phyloP scores from a whole-genome alignment of 148 eudicot species.

The Pharnaceum exiguum region DNA sequence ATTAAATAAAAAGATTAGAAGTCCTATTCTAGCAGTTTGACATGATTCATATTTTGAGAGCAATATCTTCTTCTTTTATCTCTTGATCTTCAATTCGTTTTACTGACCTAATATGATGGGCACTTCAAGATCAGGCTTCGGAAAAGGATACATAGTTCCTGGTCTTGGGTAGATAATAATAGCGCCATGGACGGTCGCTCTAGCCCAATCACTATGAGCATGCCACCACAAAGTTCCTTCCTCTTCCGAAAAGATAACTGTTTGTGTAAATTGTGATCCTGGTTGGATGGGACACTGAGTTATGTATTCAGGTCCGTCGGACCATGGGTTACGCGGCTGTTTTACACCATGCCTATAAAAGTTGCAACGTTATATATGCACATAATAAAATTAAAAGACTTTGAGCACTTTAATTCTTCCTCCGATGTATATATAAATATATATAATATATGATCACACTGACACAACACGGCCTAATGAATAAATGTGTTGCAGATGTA shows the following conservation, averaged over 20 bases:
- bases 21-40: background rate
- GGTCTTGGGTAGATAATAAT: constrained; percentile 24
- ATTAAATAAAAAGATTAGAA: background rate
- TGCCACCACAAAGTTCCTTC: constrained; percentile 60
- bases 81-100: background rate
- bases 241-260: constrained; percentile 25
- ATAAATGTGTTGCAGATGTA: background rate
- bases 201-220: constrained; percentile 44
- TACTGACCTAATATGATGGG: constrained; percentile 35
- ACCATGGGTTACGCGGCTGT: constrained; percentile 43
- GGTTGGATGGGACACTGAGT: constrained; percentile 44
- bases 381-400: background rate
- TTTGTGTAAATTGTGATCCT: constrained; percentile 25
- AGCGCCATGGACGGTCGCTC: constrained; percentile 37
- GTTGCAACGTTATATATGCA: background rate
- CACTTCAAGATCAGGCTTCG: constrained; percentile 29
- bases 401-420: background rate
- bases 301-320: constrained; percentile 44
- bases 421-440: no score
- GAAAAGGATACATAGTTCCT: constrained; percentile 31
- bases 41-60: background rate
- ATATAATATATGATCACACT: no score
- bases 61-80: no score
- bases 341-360: constrained; percentile 44
- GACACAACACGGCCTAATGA: background rate